Conservation (phyloP, 2,329 filamentous ascomycete species). For the Neoarthrinium moseri region DNA sequence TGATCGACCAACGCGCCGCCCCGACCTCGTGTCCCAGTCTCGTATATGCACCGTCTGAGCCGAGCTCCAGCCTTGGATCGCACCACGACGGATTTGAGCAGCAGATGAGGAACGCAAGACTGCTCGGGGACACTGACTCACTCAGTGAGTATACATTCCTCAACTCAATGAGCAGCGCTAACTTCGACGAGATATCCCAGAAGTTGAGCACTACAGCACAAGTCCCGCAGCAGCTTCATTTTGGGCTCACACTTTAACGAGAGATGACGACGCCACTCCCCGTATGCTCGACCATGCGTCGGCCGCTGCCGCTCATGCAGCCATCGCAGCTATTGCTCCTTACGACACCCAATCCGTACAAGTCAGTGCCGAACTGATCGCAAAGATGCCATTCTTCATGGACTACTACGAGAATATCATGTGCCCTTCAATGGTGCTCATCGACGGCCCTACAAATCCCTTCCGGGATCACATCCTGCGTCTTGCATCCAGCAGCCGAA, state of each 20-base stretch:
- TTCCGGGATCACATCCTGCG: constrained; percentile 81
- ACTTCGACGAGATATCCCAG: constrained; percentile 41
- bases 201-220: constrained; percentile 51
- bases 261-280: constrained; percentile 44
- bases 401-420: constrained; percentile 93
- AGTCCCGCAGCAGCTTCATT: constrained; percentile 47
- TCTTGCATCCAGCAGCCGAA: constrained; percentile 74
- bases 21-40: constrained; percentile 62
- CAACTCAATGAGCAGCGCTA: constrained; percentile 8
- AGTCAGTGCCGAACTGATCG: constrained; percentile 63
- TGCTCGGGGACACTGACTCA: constrained; percentile 54
- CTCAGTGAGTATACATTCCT: constrained; percentile 49
- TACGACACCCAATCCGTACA: constrained; percentile 46
- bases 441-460: constrained; percentile 83
- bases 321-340: constrained; percentile 20
- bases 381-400: constrained; percentile 83
- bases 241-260: constrained; percentile 43
- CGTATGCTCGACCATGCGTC: constrained; percentile 40
- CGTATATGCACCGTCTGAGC: constrained; percentile 60
- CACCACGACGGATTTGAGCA: constrained; percentile 59
- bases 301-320: constrained; percentile 25
- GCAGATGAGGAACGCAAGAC: constrained; percentile 41
- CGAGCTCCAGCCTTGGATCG: constrained; percentile 58
- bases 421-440: constrained; percentile 86
- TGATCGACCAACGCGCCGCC: constrained; percentile 55